Evolutionary conservation across 129 eudicot genomes (phyloP).

Genomic region (Scalesia atractyloides): DNA sequence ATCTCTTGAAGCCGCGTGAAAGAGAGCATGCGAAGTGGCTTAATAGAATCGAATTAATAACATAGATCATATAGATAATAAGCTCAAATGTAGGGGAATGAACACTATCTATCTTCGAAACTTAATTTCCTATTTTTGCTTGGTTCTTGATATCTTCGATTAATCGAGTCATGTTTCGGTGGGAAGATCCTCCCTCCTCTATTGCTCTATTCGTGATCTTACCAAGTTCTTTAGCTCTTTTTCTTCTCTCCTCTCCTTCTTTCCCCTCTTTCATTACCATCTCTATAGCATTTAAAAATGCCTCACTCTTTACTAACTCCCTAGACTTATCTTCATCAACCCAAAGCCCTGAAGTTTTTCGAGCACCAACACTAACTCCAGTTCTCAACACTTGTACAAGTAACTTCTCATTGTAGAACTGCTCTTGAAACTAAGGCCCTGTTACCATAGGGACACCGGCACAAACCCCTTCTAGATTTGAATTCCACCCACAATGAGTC

Average conservation of each 20-base stretch:
- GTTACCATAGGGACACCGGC: slow-evolving; percentile 66
- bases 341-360: slow-evolving; percentile 15
- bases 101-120: neutral
- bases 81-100: neutral
- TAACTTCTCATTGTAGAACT: slow-evolving; percentile 51
- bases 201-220: slow-evolving; percentile 39
- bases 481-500: slow-evolving; percentile 82
- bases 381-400: slow-evolving; percentile 44
- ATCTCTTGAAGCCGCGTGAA: too few species aligned
- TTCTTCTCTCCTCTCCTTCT: slow-evolving; percentile 41
- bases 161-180: slow-evolving; percentile 23
- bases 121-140: neutral
- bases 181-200: slow-evolving; percentile 49
- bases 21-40: too few species aligned
- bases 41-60: neutral
- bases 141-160: slow-evolving; percentile 37
- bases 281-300: slow-evolving; percentile 34
- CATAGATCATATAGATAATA: neutral
- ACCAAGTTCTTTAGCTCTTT: slow-evolving; percentile 30
- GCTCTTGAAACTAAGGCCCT: slow-evolving; percentile 66
- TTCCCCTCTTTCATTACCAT: slow-evolving; percentile 35
- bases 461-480: slow-evolving; percentile 54
- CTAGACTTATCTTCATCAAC: slow-evolving; percentile 29
- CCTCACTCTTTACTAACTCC: slow-evolving; percentile 31
- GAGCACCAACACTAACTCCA: slow-evolving; percentile 52